Conservation (phyloP, 2,329 filamentous ascomycete species). For the Hymenoscyphus fructigenus region DNA sequence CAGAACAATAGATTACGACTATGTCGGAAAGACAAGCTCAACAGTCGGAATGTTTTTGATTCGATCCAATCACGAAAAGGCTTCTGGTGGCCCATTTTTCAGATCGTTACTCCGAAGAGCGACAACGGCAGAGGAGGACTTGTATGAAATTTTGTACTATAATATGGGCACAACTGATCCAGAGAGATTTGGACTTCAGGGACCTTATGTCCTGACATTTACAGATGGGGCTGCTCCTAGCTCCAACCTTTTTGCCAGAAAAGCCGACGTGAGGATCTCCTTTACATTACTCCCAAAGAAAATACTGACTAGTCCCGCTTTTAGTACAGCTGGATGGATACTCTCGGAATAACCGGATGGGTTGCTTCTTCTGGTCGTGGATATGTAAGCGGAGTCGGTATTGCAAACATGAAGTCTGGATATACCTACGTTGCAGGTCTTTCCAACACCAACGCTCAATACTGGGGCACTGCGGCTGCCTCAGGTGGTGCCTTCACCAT, state of each 20-base stretch:
- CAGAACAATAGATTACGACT: slow-evolving; percentile 20
- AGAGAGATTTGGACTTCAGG: slow-evolving; percentile 44
- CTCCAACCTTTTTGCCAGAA: slow-evolving; percentile 20
- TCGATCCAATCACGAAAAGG: slow-evolving; percentile 48
- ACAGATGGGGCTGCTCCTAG: slow-evolving; percentile 41
- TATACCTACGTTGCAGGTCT: slow-evolving; percentile 18
- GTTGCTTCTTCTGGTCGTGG: slow-evolving; percentile 14
- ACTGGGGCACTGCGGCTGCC: slow-evolving; percentile 57
- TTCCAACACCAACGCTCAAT: slow-evolving; percentile 60
- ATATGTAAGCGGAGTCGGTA: slow-evolving; percentile 16
- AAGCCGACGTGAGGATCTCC: slow-evolving; percentile 8
- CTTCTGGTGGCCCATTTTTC: slow-evolving; percentile 66
- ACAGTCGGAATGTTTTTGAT: slow-evolving; percentile 17
- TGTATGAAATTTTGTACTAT: slow-evolving; percentile 46
- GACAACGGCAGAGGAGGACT: slow-evolving; percentile 37
- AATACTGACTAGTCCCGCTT: background rate
- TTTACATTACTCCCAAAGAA: background rate
- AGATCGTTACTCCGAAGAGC: slow-evolving; percentile 34
- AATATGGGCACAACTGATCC: slow-evolving; percentile 45
- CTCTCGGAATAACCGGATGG: slow-evolving; percentile 18
- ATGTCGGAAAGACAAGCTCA: slow-evolving; percentile 17
- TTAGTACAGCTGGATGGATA: slow-evolving; percentile 20
- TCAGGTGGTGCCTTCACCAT: slow-evolving; percentile 59
- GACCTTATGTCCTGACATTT: slow-evolving; percentile 42
- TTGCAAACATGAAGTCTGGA: slow-evolving; percentile 18